A percentile compares a stretch with the other conserved stretches of the same genome.
Conservation (phyloP, 257 asterid genomes). For the Gentiana straminea region DNA sequence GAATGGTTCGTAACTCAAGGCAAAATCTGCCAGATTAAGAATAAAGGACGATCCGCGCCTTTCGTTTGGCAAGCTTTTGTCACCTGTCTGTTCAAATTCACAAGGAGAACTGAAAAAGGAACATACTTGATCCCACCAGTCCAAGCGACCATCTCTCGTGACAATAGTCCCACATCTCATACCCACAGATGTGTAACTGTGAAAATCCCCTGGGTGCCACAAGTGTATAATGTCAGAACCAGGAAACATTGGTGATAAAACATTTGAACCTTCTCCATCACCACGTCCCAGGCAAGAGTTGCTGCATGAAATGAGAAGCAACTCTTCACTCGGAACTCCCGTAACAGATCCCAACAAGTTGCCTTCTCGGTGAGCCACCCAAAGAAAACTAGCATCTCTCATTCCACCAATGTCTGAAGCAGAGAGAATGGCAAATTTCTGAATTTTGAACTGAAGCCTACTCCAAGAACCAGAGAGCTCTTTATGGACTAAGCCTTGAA, state of each 20-base stretch:
- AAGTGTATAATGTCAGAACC: slow-evolving; percentile 66
- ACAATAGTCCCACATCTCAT: slow-evolving; percentile 69
- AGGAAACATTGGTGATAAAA: slow-evolving; percentile 52
- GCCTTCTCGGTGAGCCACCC: slow-evolving; percentile 71
- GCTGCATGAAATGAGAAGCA: slow-evolving; percentile 75
- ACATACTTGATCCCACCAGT: slow-evolving; percentile 65
- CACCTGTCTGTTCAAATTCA: slow-evolving; percentile 37
- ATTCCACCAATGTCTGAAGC: slow-evolving; percentile 76
- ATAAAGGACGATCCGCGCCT: slow-evolving; percentile 53
- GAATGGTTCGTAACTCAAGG: slow-evolving; percentile 81
- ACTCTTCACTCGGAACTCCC: slow-evolving; percentile 45
- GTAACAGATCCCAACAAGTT: slow-evolving; percentile 70
- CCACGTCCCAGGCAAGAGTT: slow-evolving; percentile 82
- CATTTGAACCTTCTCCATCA: slow-evolving; percentile 86
- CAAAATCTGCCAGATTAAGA: slow-evolving; percentile 77
- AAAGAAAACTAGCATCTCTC: slow-evolving; percentile 49
- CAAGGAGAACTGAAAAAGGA: slow-evolving; percentile 56
- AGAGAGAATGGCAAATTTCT: slow-evolving; percentile 58
- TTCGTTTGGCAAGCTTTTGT: slow-evolving; percentile 24
- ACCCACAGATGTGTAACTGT: slow-evolving; percentile 43
- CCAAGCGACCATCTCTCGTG: slow-evolving; percentile 88
- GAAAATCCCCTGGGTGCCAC: slow-evolving; percentile 51
- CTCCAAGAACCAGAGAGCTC: slow-evolving; percentile 94
- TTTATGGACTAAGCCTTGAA: slow-evolving; percentile 33
- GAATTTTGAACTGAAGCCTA: slow-evolving; percentile 50